Evolutionary conservation across 352 stramenopile genomes (phyloP).

Genomic region (Thraustochytrium sp.): DNA sequence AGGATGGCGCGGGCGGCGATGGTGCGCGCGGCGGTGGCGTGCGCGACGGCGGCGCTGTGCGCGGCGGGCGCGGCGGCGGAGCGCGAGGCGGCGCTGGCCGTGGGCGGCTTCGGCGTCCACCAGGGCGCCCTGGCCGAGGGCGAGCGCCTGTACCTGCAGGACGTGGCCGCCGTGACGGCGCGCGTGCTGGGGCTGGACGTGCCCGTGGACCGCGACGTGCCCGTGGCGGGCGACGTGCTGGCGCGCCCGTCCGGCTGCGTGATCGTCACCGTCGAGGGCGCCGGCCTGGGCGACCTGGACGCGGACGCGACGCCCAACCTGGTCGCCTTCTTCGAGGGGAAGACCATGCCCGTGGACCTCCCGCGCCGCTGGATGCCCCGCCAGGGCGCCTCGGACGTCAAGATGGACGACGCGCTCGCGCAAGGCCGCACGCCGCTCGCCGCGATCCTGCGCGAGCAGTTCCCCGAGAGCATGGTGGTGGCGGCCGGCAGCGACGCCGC

Average conservation of each 20-base stretch:
- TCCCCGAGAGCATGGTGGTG: neutral
- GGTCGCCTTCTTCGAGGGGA: neutral
- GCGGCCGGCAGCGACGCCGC: neutral
- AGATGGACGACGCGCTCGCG: conserved; percentile 3
- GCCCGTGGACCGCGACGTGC: neutral
- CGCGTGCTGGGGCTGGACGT: conserved; percentile 15
- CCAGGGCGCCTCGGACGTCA: neutral
- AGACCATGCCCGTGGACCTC: neutral
- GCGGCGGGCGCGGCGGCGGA: too few relatives aligned
- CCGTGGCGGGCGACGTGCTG: neutral
- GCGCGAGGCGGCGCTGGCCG: neutral
- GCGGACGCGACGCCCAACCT: neutral
- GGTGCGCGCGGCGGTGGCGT: too few relatives aligned
- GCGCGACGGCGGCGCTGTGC: too few relatives aligned
- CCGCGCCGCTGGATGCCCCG: neutral
- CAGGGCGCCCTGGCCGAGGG: neutral
- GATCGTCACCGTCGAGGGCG: neutral
- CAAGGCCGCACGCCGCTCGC: neutral
- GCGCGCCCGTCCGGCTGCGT: neutral
- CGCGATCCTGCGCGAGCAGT: neutral
- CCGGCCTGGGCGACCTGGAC: neutral
- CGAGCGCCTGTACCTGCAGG: neutral
- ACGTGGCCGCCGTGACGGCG: conserved; percentile 15
- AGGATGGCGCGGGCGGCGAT: too few relatives aligned
- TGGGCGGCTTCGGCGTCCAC: conserved; percentile 20